phyloP scores from a whole-genome alignment of 208 protist species.

The Wallacemonas collosoma region DNA sequence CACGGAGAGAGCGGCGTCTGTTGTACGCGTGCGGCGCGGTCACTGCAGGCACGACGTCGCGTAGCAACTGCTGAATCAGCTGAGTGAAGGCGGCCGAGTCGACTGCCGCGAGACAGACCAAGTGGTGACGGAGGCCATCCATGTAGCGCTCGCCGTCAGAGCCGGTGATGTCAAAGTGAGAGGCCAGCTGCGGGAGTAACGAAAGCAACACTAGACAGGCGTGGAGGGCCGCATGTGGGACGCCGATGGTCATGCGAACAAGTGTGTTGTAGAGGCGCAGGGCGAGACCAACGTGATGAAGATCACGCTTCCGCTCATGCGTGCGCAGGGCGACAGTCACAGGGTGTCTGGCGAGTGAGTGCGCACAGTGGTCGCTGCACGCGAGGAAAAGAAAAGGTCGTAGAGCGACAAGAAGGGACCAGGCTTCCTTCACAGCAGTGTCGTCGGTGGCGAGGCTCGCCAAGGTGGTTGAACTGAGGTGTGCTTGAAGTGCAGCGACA shows the following conservation, averaged over 20 bases:
- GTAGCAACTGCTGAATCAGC: conserved; percentile 14
- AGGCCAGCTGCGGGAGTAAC: conserved; percentile 48
- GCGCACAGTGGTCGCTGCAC: conserved; percentile 13
- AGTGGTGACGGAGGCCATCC: conserved; percentile 30
- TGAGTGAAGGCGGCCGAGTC: conserved; percentile 18
- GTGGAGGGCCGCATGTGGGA: conserved; percentile 49
- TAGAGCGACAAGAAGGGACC: conserved; percentile 57
- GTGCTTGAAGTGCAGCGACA: conserved; percentile 27
- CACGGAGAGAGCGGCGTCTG: too few relatives aligned
- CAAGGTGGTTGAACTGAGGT: conserved; percentile 10
- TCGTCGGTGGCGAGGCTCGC: neutral
- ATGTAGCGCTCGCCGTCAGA: conserved; percentile 38
- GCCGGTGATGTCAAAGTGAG: conserved; percentile 10
- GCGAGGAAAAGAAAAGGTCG: conserved; percentile 54
- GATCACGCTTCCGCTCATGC: conserved; percentile 27
- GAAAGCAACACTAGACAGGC: conserved; percentile 58
- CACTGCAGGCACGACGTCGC: neutral
- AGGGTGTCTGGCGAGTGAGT: neutral
- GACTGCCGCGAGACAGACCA: conserved; percentile 24
- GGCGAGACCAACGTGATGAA: conserved; percentile 41
- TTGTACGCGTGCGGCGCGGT: neutral
- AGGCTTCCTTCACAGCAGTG: conserved; percentile 23
- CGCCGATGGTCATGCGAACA: conserved; percentile 41
- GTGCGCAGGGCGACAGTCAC: conserved; percentile 27
- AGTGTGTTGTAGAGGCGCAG: conserved; percentile 64